Evolutionary conservation across 108 stramenopile genomes (phyloP).

Genomic region (Pseudonitzschia multiseries): DNA sequence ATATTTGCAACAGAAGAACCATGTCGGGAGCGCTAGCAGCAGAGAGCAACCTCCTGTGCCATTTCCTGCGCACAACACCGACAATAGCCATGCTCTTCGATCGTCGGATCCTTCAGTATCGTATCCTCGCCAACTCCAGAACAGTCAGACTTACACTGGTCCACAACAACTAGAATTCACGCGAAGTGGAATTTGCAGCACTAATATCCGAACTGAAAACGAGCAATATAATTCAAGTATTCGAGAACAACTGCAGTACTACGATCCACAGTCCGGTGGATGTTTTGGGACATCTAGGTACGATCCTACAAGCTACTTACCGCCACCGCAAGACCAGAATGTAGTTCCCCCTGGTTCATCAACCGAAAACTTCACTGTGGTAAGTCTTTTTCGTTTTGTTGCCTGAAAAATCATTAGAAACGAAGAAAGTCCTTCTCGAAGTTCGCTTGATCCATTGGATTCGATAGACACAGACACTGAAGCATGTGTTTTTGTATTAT

Average conservation of each 20-base stretch:
- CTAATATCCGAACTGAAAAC: no score
- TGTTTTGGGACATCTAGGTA: slow-evolving; percentile 3
- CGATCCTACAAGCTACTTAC: background rate
- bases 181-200: no score
- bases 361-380: background rate
- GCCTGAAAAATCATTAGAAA: background rate
- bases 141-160: background rate
- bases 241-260: background rate
- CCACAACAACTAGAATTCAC: background rate
- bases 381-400: background rate
- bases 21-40: background rate
- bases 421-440: no score
- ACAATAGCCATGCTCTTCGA: background rate
- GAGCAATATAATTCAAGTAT: slow-evolving; percentile 5
- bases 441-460: no score
- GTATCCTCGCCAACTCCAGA: background rate
- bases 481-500: background rate
- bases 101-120: background rate
- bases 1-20: background rate
- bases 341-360: background rate
- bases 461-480: background rate
- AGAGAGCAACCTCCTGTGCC: background rate
- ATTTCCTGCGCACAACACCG: background rate
- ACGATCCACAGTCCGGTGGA: background rate
- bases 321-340: slow-evolving; percentile 9